Percentiles rank a stretch among this genome's conserved stretches.
Evolutionary conservation across 495 filamentous ascomycete species (phyloP).

Genomic region (Penicillium daleae): DNA sequence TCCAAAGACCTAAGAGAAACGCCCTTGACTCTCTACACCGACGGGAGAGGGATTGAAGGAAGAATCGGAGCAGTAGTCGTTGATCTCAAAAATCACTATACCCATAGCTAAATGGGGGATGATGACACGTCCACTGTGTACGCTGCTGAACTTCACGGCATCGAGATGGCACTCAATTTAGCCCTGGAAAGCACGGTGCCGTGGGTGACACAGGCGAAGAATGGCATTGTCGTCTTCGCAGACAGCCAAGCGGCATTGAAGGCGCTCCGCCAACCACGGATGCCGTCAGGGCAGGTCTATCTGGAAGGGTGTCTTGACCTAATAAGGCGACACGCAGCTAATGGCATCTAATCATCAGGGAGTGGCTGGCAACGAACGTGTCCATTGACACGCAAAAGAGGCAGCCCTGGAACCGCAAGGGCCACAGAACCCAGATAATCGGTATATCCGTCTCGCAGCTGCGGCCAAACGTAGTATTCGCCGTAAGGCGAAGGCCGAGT

Average conservation of each 20-base stretch:
- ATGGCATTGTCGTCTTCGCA: too few species aligned
- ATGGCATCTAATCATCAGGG: too few species aligned
- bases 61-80: neutral
- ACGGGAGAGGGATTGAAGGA: conserved; percentile 17
- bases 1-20: conserved; percentile 7
- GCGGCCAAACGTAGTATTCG: conserved; percentile 13
- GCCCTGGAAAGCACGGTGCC: neutral
- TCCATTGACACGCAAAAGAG: too few species aligned
- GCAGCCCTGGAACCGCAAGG: too few species aligned
- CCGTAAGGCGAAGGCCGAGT: conserved; percentile 13
- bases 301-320: too few species aligned
- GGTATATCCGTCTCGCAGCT: conserved; percentile 12
- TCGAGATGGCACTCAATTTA: neutral
- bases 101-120: neutral
- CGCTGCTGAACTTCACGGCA: neutral
- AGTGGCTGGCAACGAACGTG: too few species aligned
- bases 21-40: conserved; percentile 15
- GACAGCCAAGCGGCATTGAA: too few species aligned
- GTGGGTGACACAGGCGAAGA: neutral
- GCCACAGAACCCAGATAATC: too few species aligned
- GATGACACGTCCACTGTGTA: neutral
- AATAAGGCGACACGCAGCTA: too few species aligned
- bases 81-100: neutral
- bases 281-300: too few species aligned
- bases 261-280: conserved; percentile 1